These are phyloP conservation scores for Spathaspora arborariae DNA, from an alignment of 805 yeast species.

Conservation along the genomic window DNA sequence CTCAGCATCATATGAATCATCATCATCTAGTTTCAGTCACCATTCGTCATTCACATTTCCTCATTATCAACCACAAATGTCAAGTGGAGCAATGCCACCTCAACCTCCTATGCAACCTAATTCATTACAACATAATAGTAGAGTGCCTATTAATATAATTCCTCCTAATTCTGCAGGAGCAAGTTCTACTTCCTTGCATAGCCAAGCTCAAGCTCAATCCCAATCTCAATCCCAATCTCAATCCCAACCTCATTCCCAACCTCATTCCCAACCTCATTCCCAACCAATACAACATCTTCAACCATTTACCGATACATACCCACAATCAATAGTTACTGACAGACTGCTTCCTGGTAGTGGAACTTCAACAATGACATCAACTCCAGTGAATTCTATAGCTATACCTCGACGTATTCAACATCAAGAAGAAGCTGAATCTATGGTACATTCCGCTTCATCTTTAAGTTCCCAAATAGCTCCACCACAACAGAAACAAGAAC, in stretches of 20 bases:
- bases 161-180: background rate
- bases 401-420: constrained; percentile 3
- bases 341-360: constrained; percentile 3
- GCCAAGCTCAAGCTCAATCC: background rate
- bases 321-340: constrained; percentile 1
- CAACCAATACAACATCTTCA: background rate
- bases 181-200: background rate
- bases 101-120: constrained; percentile 10
- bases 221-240: too few species aligned
- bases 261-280: too few species aligned
- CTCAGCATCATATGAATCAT: constrained; percentile 7
- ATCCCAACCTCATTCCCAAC: too few species aligned
- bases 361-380: constrained; percentile 4
- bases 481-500: constrained; percentile 3
- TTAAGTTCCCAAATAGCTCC: constrained; percentile 4
- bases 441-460: constrained; percentile 6
- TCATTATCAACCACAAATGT: constrained; percentile 3
- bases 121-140: constrained; percentile 13
- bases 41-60: constrained; percentile 5
- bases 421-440: background rate
- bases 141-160: constrained; percentile 7
- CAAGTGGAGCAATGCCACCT: constrained; percentile 1
- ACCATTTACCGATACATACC: background rate
- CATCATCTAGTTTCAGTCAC: constrained; percentile 8
- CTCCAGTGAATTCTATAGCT: constrained; percentile 7